phyloP scores from a whole-genome alignment of 169 alveolate genomes.

The Eimeria brunetti region DNA sequence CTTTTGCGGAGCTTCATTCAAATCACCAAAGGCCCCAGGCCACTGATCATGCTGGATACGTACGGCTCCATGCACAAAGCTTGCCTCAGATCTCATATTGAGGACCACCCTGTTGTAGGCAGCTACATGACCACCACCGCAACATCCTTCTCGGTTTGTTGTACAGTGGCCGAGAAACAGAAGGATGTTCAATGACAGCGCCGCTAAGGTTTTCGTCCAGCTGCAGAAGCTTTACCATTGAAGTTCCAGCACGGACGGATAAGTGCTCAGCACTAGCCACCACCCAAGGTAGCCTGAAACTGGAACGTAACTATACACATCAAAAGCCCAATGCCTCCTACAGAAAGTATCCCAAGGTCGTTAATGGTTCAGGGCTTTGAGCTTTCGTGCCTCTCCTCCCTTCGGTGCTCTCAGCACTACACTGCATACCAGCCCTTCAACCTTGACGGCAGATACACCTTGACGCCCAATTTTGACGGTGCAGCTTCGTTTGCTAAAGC shows the following conservation, averaged over 20 bases:
- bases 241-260: slow-evolving; percentile 57
- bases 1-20: slow-evolving; percentile 51
- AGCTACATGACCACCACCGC: slow-evolving; percentile 58
- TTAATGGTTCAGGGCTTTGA: slow-evolving; percentile 68
- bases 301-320: background rate
- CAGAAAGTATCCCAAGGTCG: slow-evolving; percentile 9
- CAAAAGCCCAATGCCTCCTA: background rate
- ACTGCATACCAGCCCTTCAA: slow-evolving; percentile 8
- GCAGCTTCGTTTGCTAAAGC: slow-evolving; percentile 3
- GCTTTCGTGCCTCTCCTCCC: slow-evolving; percentile 53
- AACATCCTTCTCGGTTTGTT: background rate
- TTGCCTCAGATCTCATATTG: background rate
- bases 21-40: slow-evolving; percentile 8
- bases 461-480: background rate
- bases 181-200: slow-evolving; percentile 40
- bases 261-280: background rate
- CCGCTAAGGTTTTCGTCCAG: slow-evolving; percentile 3
- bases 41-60: slow-evolving; percentile 35
- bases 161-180: slow-evolving; percentile 15
- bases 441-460: slow-evolving; percentile 36
- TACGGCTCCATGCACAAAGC: background rate
- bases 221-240: slow-evolving; percentile 45
- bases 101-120: background rate
- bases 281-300: slow-evolving; percentile 37
- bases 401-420: slow-evolving; percentile 59